Percentiles rank a stretch among this genome's conserved stretches.
Conservation (phyloP, 2,329 filamentous ascomycete genomes). For the Talaromyces sp. region DNA sequence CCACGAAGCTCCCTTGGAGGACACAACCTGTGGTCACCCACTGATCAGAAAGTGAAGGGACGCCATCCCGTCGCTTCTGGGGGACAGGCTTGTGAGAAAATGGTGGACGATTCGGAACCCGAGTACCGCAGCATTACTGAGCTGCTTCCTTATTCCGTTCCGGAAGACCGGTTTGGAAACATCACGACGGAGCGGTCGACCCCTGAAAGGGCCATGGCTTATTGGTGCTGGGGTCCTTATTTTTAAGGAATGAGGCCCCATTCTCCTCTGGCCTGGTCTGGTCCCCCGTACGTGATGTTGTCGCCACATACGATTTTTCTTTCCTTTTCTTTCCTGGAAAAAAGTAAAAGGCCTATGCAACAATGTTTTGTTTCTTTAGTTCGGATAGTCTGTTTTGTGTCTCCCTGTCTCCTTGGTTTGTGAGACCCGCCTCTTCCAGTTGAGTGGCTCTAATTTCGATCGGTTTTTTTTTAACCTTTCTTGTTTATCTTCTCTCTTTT, state of each 20-base stretch:
- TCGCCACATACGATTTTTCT: not conserved
- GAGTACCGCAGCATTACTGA: conserved; percentile 9
- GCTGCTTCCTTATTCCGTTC: conserved; percentile 8
- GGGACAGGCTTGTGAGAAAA: not conserved
- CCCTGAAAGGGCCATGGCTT: not conserved
- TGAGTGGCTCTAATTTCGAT: not conserved
- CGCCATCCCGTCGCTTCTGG: not conserved
- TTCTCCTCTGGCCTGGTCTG: not conserved
- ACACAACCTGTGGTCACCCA: conserved; percentile 3
- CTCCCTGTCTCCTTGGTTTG: not conserved
- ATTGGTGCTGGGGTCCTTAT: not conserved
- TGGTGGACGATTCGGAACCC: not conserved
- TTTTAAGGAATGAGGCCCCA: not conserved
- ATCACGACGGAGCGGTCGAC: not conserved
- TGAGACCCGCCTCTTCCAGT: not conserved
- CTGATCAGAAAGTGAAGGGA: conserved; percentile 1
- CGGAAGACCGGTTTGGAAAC: conserved; percentile 10
- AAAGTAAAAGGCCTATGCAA: not conserved
- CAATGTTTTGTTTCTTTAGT: not conserved
- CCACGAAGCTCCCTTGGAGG: conserved; percentile 9
- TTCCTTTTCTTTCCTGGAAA: not conserved
- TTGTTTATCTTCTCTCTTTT: not conserved
- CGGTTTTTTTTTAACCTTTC: not conserved
- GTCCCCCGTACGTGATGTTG: not conserved
- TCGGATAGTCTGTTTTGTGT: not conserved